Evolutionary conservation across 2,329 filamentous ascomycete species (phyloP).

Genomic region (Penicillium sp.): DNA sequence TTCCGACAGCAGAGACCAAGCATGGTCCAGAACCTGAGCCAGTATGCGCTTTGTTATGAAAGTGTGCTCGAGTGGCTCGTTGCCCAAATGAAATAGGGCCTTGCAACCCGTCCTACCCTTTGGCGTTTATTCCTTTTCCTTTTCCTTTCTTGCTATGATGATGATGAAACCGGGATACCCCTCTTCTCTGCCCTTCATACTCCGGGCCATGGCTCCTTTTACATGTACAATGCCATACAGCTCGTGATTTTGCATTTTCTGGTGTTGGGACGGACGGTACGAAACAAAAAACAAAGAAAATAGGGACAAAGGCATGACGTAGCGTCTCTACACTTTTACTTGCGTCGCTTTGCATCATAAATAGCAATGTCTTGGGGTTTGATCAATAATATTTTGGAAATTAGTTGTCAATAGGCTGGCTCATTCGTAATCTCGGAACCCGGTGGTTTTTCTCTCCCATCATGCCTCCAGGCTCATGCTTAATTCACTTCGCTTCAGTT

Average conservation of each 20-base stretch:
- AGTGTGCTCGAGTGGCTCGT: constrained; percentile 85
- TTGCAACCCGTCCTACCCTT: background rate
- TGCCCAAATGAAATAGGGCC: constrained; percentile 19
- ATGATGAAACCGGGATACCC: constrained; percentile 13
- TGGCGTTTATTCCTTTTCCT: background rate
- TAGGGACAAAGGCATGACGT: background rate
- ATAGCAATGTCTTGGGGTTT: background rate
- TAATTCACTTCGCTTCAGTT: constrained; percentile 13
- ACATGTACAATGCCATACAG: constrained; percentile 10
- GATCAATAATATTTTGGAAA: background rate
- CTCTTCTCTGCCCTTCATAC: constrained; percentile 6
- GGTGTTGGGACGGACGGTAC: constrained; percentile 1
- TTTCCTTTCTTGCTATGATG: constrained; percentile 1
- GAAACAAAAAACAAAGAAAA: background rate
- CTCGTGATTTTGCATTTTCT: constrained; percentile 8
- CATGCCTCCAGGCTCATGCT: too few relatives aligned
- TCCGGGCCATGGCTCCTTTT: constrained; percentile 7
- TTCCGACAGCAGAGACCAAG: constrained; percentile 85
- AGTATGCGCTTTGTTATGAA: constrained; percentile 97
- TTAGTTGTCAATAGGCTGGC: background rate
- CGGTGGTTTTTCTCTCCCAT: too few relatives aligned
- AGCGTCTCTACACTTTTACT: background rate
- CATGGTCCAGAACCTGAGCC: constrained; percentile 93
- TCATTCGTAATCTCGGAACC: background rate
- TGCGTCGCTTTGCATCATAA: background rate